Evolutionary conservation across 2,329 filamentous ascomycete genomes (phyloP), one percentile per base, ranked within the genome.

Genomic region (Ciborinia camelliae): DNA sequence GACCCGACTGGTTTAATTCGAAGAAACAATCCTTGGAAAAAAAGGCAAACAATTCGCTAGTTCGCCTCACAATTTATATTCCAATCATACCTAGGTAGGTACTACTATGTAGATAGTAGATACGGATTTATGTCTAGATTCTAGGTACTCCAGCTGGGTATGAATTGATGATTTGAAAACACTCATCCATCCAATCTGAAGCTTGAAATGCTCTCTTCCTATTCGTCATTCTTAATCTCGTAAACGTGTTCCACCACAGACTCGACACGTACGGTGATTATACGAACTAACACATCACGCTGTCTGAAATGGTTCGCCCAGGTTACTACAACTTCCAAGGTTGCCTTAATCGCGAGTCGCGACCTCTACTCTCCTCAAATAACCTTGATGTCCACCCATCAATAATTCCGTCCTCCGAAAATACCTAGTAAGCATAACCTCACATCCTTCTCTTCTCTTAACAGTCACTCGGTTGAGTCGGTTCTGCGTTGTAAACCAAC

Each of bases 1-100:
- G 65, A 60, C 65, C 68, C 68, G 67, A 68, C 61, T 69, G 68
- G 67, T 20, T 62, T 50, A 65, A 28, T 28, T 35, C 10, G 10
- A n/a, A 28, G 37, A 23, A 30, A 35, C 37, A 37, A n/a, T 14
- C 48, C 28, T 43, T 32, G 35, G 20, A 30, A 39, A 62, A 45
- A n/a, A 63, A 57, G 30, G 32, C 18, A 57, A 18, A 65, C 53
- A 47, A 30, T 30, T 51, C 65, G 57, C 59, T 59, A 57, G 66
- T 67, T 28, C 65, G 68, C 68, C 68, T 68, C 52, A 51, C 52
- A 23, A 9, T 48, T 63, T 37, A 47, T 61, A 37, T 53, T 62
- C 45, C 54, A 45, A 57, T 45, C 26, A 45, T 14, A 55, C 9
- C 26, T 58, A 66, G n/a, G n/a, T n/a, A n/a, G n/a, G n/a, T n/a